Base-by-base conservation (phyloP, 331 rosid species). In the Rosa hybrid region DNA sequence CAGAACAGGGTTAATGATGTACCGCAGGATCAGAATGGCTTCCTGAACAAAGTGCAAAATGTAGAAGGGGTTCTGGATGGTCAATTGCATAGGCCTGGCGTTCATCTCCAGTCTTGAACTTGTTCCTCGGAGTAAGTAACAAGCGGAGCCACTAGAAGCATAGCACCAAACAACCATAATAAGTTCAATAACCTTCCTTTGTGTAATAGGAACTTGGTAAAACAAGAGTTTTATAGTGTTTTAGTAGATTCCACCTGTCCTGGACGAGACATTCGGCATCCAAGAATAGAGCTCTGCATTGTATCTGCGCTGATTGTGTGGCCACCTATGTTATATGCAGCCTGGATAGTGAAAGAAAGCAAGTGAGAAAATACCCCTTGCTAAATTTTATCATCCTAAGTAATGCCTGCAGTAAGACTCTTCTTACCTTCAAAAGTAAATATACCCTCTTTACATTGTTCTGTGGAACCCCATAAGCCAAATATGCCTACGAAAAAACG, bases 21-120 rank as follows among this genome's bases (percentile, higher is more conserved):
- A 96, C 99, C 91, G 97, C 97, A 4, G 99, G 98, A 83, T 96
- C 99, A 51, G 98, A 96, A 86, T 93, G 99, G 94, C 92, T 90
- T 87, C 97, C 99, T 11, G 99, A 90, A 78, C 94, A 93, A 70
- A 96, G 97, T 13, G 94, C 97, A 77, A 96, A 93, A 83, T 89
- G 92, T 65, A 95, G 80, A 81, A 93, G 99, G 70, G 97, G 97
- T 82, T 96, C 99, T 39, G 91, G 84, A 79, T 75, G 91, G 73
- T 88, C 83, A 20, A 96, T 67, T 42, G 90, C 86, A 81, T 91
- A 93, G 54, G 87, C 92, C 84, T 79, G 90, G 71, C 94, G 83
- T 72, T 86, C 86, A 81, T 93, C 94, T 73, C 98, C 97, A 13
- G 73, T 68, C 86, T 65, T 93, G 86, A 93, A 89, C 80, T 92